Base-by-base conservation (phyloP, 1,284 basidiomycete species). In the Ceratobasidium sp. region DNA sequence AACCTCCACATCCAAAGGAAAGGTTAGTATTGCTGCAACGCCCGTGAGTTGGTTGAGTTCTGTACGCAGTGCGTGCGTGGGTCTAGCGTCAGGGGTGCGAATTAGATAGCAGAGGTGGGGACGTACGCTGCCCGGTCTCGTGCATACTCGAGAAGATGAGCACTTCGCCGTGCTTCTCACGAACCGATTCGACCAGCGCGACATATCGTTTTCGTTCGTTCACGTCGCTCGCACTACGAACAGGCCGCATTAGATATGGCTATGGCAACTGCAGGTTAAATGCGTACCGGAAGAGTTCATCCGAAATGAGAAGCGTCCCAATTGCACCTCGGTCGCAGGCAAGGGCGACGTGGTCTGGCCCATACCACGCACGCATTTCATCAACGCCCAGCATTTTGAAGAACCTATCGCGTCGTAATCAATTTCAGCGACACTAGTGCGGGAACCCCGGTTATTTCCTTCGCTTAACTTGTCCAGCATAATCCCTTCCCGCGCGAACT, bases 101-200 rank as follows among this genome's bases (percentile, higher is more conserved):
- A 57, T 65, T 68, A 65, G 75, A 37, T 25, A 40, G 59, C 56
- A 62, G 46, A 37, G 66, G 46, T 61, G 68, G 54, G 40, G 22
- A 86, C 93, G 82, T 82, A 96, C 95, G 95, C 87, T 97, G 95
- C 32, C 98, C 98, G 34, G 94, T 95, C 84, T 99, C 97, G 83
- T 99, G 98, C 97, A 99, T 98, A 81, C 95, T 97, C 7, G 96
- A 98, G 84, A 99, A 99, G 80, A 99, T 96, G 61, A 98, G 86
- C 4, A 96, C 96, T 82, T 99, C 96, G 51, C 92, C 98, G 40
- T 96, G 95, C 79, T 94, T 95, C 65, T 90, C 88, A 79, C 94
- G 90, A 19, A 98, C 96, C 54, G 90, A 91, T 83, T 99, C 97
- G 0, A 98, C 96, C 75, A 99, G 87, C 64, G 87, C 86, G 51